phyloP scores from a whole-genome alignment of 208 protist species.

The Acanthamoeba sp. region DNA sequence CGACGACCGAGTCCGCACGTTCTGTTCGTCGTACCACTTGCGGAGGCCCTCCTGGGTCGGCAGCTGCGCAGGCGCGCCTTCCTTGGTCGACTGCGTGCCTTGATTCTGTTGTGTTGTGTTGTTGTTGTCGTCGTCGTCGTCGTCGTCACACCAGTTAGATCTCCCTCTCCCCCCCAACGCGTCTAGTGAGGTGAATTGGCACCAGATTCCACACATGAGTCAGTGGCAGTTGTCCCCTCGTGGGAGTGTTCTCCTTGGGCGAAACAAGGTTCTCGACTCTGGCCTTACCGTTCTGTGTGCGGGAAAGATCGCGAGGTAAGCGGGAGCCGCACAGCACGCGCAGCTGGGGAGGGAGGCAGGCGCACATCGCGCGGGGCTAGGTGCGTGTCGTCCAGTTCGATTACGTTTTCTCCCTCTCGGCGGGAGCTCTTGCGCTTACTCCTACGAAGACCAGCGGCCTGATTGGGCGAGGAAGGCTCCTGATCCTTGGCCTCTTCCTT shows the following conservation, averaged over 20 bases:
- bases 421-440: conserved; percentile 7
- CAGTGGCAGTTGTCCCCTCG: too few species aligned
- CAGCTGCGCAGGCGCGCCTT: neutral
- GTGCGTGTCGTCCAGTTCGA: neutral
- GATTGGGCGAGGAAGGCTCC: neutral
- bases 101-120: neutral
- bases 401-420: neutral
- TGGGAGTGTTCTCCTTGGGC: too few species aligned
- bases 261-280: too few species aligned
- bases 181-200: too few species aligned
- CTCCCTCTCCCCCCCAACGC: too few species aligned
- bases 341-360: too few species aligned
- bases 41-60: neutral
- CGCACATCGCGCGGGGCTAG: neutral
- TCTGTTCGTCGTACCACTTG: conserved; percentile 16
- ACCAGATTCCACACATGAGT: too few species aligned
- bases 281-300: too few species aligned
- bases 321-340: too few species aligned
- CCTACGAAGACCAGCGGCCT: neutral
- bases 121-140: too few species aligned
- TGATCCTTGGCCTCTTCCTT: neutral
- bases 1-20: neutral
- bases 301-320: too few species aligned
- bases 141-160: too few species aligned
- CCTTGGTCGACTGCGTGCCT: neutral